Evolutionary conservation across 352 stramenopile species (phyloP), one percentile per base, ranked within the genome.

Genomic region (Globisporangium irregulare): DNA sequence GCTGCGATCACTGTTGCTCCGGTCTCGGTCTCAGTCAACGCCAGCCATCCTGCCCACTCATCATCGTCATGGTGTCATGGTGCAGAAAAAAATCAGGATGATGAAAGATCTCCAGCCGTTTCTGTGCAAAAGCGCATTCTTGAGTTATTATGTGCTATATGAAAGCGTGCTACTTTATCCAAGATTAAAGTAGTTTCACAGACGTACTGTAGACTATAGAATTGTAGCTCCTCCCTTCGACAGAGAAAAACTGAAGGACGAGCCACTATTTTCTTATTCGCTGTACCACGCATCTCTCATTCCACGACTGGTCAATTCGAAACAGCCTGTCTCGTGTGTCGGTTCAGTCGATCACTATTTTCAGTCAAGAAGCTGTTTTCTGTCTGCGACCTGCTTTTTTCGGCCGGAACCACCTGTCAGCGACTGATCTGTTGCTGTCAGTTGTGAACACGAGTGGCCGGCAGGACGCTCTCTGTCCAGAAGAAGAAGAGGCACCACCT

Each of bases 221-320:
- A 51, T 51, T 51, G 43, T 22, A 51, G 43, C 43, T 51, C 43
- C 15, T n/a, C 6, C 15, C 15, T 7, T 5, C 32, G 32, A 12
- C 4, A 20, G 12, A 46, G 10, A 14, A 51, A 51, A 51, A 7
- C 18, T 22, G 18, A n/a, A 51, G 43, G 43, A 51, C 22, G 43
- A 51, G 43, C 12, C 43, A 51, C 43, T 51, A 51, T 51, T 51
- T 51, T 51, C 43, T 51, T 51, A 51, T 51, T 51, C 43, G 43
- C 43, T 20, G 43, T 51, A 51, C 43, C 6, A 15, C 18, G 5
- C 18, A 51, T 51, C 43, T 12, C 43, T 38, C 18, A 32, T 32
- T 32, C 29, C 29, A 51, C 43, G 43, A 51, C 43, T 51, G 43
- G 43, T 51, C 43, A 51, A 51, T 51, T 51, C 43, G 18, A 51